phyloP scores from a whole-genome alignment of 495 filamentous ascomycete genomes.

The Hypoxylon lienhwacheense region DNA sequence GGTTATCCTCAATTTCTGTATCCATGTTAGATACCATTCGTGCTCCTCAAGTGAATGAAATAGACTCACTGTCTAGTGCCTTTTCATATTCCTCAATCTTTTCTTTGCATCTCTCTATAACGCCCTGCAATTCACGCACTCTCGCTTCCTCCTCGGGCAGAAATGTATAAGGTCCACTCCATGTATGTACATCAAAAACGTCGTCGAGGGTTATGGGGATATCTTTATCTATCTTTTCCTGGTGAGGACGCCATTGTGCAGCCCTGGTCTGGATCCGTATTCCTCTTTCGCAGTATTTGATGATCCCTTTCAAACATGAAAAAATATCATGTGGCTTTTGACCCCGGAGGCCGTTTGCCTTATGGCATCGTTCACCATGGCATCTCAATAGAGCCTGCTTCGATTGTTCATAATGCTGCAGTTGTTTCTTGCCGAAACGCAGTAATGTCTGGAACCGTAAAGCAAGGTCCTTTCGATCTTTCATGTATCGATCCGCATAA shows the following conservation, averaged over 20 bases:
- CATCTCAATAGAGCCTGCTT: slow-evolving; percentile 10
- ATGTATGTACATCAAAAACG: slow-evolving; percentile 30
- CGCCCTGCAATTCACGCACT: slow-evolving; percentile 22
- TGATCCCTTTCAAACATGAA: slow-evolving; percentile 29
- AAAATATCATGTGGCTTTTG: slow-evolving; percentile 22
- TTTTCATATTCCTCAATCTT: slow-evolving; percentile 16
- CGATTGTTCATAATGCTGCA: slow-evolving; percentile 15
- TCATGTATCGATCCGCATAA: slow-evolving; percentile 79
- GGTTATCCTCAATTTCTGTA: slow-evolving; percentile 30
- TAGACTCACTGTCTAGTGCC: slow-evolving; percentile 22
- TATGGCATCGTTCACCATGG: slow-evolving; percentile 26
- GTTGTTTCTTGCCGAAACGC: slow-evolving; percentile 29
- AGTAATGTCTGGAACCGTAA: slow-evolving; percentile 46
- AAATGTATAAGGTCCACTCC: slow-evolving; percentile 29
- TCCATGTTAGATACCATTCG: slow-evolving; percentile 14
- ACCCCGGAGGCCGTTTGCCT: slow-evolving; percentile 24
- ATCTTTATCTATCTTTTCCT: slow-evolving; percentile 14
- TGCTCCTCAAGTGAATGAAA: neutral
- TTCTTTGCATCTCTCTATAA: slow-evolving; percentile 20
- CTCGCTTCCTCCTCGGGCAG: slow-evolving; percentile 28
- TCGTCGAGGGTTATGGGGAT: slow-evolving; percentile 30
- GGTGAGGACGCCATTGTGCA: slow-evolving; percentile 34
- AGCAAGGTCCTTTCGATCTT: slow-evolving; percentile 56
- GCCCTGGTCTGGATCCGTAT: slow-evolving; percentile 28
- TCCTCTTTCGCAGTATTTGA: slow-evolving; percentile 22